A percentile compares a stretch with the other conserved stretches of the same genome.
Conservation (phyloP, 2,329 filamentous ascomycete genomes). For the Xenosphaeropsis pyriputrescens region DNA sequence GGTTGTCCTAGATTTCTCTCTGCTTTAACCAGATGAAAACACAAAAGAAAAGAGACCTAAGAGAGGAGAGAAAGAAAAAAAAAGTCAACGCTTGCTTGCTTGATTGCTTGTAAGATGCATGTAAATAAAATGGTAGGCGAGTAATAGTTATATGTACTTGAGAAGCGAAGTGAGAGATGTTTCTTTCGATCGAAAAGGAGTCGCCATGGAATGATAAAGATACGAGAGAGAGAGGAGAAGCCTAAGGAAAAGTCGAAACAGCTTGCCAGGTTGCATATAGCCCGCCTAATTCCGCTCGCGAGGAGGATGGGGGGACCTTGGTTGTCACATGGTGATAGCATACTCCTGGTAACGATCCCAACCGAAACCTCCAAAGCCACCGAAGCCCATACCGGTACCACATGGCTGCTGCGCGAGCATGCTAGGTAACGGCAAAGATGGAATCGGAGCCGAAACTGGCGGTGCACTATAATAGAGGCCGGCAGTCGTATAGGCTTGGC, state of each 20-base stretch:
- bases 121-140: neutral
- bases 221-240: conserved; percentile 4
- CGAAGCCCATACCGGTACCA: conserved; percentile 62
- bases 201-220: neutral
- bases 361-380: conserved; percentile 67
- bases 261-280: conserved; percentile 9
- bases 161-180: neutral
- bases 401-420: conserved; percentile 73
- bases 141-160: neutral
- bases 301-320: conserved; percentile 27
- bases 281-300: conserved; percentile 26
- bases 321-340: conserved; percentile 73
- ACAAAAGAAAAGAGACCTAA: neutral
- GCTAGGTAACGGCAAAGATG: conserved; percentile 70
- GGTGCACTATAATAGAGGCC: conserved; percentile 70
- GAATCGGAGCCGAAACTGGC: conserved; percentile 57
- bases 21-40: neutral
- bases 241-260: conserved; percentile 2
- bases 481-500: conserved; percentile 60
- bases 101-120: neutral
- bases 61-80: neutral
- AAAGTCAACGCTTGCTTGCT: neutral
- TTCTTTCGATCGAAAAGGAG: neutral
- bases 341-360: conserved; percentile 83
- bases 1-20: neutral